These are phyloP conservation scores for Lithocarpus polystachyus DNA, from an alignment of 306 rosid genomes.

Conservation along the genomic window DNA sequence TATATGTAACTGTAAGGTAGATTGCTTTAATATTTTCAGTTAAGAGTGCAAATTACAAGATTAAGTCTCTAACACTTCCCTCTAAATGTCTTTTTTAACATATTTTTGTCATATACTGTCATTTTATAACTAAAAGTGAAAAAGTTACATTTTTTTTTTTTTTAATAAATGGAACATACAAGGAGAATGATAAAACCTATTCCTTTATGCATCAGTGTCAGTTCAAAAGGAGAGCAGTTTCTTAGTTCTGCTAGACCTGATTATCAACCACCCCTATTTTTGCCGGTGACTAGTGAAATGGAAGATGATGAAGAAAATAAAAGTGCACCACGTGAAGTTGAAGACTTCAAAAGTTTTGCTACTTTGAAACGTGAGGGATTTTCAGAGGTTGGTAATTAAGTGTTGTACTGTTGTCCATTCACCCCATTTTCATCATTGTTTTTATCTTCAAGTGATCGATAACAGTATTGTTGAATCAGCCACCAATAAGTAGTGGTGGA, in stretches of 20 bases:
- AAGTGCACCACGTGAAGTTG: conserved; percentile 33
- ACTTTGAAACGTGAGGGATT: conserved; percentile 54
- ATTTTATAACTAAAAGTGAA: neutral
- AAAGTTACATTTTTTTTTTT: conserved; percentile 6
- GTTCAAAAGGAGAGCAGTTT: conserved; percentile 61
- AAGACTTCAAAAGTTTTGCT: conserved; percentile 43
- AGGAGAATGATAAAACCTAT: conserved; percentile 10
- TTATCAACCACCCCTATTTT: conserved; percentile 68
- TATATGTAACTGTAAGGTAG: conserved; percentile 64
- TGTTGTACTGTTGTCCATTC: conserved; percentile 12
- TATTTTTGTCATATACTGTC: conserved; percentile 1
- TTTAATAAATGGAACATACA: neutral
- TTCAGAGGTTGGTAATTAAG: conserved; percentile 62
- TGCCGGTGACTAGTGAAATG: conserved; percentile 71
- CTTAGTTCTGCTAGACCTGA: conserved; percentile 69
- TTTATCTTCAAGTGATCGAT: neutral
- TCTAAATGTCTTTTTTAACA: neutral
- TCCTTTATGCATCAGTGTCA: conserved; percentile 51
- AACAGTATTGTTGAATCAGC: neutral
- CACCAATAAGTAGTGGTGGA: neutral
- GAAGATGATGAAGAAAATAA: conserved; percentile 48
- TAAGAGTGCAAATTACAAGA: conserved; percentile 6
- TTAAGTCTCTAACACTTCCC: conserved; percentile 9
- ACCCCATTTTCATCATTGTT: conserved; percentile 3
- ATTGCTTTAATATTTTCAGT: conserved; percentile 19